Base-by-base conservation (phyloP, 768 basidiomycete genomes). In the Neoboletus magnificus region DNA sequence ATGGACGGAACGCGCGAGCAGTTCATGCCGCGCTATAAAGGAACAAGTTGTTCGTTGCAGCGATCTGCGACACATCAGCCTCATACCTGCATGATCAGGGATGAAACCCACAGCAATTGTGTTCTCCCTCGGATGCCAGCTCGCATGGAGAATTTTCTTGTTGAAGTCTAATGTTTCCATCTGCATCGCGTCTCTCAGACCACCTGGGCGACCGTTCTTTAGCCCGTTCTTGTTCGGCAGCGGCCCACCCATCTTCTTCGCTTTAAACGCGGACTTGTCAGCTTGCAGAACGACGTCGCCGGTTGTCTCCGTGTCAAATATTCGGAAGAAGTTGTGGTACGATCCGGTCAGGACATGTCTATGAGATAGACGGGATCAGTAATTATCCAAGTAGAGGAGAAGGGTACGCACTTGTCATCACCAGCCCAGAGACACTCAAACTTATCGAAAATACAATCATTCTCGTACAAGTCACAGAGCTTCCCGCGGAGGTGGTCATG, bases 271-370 rank as follows among this genome's bases (percentile, higher is more conserved):
- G 16, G 93, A 95, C 74, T 99, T 99, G 78, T 99, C 97, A 2
- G 97, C 97, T 74, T 98, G 97, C 53, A 99, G 76, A 13, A 98
- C 91, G 42, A 95, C 86, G 66, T 98, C 97, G 58, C 86, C 89
- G 59, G 85, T 69, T 32, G 86, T 85, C 57, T 96, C 92, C 50
- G 86, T 84, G 72, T 98, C 96, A 75, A 93, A 99, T 84, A 99
- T 97, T 72, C 94, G 93, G 89, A 99, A 95, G 77, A 96, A 98
- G 77, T 99, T 99, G 78, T 98, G 96, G 77, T 99, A 99, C 48
- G 97, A 98, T 42, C 97, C 97, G n/a, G 97, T 98, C 60, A 99
- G 79, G 56, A 98, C 93, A 72, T 95, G 87, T 67, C 97, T 99
- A 65, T 10, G 39, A 53, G 29, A 48, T 30, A 41, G 33, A 58